Evolutionary conservation across 1,284 basidiomycete species (phyloP).

Genomic region (Ustilago hordei): DNA sequence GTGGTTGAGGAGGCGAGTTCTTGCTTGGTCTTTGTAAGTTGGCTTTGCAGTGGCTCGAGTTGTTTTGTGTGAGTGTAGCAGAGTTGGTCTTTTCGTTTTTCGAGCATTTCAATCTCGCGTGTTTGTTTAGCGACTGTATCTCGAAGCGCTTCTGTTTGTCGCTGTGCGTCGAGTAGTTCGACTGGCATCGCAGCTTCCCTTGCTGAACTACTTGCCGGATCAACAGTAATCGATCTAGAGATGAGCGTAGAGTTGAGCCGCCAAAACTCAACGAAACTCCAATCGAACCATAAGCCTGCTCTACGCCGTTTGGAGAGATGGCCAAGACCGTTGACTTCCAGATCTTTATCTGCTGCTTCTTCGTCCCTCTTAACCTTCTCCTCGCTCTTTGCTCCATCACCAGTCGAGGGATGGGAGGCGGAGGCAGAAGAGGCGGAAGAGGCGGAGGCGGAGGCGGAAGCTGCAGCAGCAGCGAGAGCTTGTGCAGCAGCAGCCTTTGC

Average conservation of each 20-base stretch:
- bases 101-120: conserved; percentile 49
- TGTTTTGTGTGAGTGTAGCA: conserved; percentile 24
- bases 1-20: conserved; percentile 14
- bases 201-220: conserved; percentile 52
- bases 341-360: conserved; percentile 43
- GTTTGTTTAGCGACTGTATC: conserved; percentile 51
- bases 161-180: conserved; percentile 64
- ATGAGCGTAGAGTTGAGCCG: conserved; percentile 84
- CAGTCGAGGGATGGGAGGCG: not conserved
- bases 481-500: conserved; percentile 44
- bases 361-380: conserved; percentile 46
- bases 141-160: conserved; percentile 55
- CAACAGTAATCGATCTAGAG: conserved; percentile 61
- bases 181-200: conserved; percentile 42
- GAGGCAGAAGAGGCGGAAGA: not conserved
- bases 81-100: conserved; percentile 42
- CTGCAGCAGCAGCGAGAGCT: conserved; percentile 19
- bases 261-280: conserved; percentile 99
- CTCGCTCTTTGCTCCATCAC: conserved; percentile 12
- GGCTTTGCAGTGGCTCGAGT: conserved; percentile 7
- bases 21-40: conserved; percentile 19
- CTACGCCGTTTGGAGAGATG: conserved; percentile 71
- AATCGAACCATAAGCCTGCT: conserved; percentile 96
- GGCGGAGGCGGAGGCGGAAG: not conserved
- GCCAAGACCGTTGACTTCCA: conserved; percentile 47